Evolutionary conservation across 495 filamentous ascomycete species (phyloP), one percentile per base, ranked within the genome.

Genomic region (Recurvomyces mirabilis): DNA sequence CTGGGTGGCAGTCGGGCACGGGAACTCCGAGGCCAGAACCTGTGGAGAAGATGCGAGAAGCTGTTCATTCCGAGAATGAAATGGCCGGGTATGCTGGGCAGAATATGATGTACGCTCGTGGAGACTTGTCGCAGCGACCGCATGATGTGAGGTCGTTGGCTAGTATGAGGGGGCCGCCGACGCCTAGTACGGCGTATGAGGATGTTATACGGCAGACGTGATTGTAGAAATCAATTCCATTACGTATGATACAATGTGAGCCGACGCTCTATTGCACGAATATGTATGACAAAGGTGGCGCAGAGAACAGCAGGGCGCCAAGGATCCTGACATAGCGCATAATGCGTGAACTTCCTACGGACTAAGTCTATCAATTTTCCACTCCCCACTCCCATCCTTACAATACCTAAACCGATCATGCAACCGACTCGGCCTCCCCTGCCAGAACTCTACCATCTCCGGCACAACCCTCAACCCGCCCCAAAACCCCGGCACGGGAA

Each of bases 401-500:
- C 73, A 71, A 68, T 96, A 98, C 47, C 78, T 67, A 62, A 96
- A 95, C 19, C 91, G 83, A 77, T 95, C 87, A 71, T 94, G 87
- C 59, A 94, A 62, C 26, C 91, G 73, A 68, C 79, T 93, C 44
- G 79, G 70, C 43, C 93, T 72, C 29, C 91, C 91, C 67, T 93
- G 84, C 89, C 87, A 94, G 63, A 95, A 95, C 69, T 94, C 88
- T 29, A 95, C 72, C 41, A 75, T 73, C 62, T 85, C 82, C 1
- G 91, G 91, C 44, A 87, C 71, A 41, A 98, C 70, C 53, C 89
- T 77, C 61, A 63, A 62, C 1, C 91, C 91, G 6, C 91, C 91
- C 91, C 91, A 98, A 63, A 93, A 95, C 17, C 81, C 79, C 21
- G 91, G 91, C 36, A 94, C 75, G 1, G 87, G 87, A 42, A 98